These are phyloP conservation scores for Lactifluus volemus DNA, from an alignment of 768 basidiomycete species.

Conservation along the genomic window DNA sequence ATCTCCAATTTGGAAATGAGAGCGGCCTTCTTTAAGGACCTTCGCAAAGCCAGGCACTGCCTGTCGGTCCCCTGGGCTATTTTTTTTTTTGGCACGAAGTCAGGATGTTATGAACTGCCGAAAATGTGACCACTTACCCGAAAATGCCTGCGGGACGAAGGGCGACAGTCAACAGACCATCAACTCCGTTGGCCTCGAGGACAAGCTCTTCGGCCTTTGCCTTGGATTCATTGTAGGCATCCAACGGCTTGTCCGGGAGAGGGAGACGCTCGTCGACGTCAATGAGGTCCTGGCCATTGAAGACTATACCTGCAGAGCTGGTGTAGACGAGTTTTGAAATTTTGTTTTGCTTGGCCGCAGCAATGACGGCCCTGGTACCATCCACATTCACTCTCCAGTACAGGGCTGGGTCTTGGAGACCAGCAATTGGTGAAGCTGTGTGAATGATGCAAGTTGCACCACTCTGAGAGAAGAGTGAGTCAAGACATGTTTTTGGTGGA, in stretches of 20 bases:
- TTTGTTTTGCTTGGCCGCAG: constrained; percentile 61
- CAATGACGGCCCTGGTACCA: constrained; percentile 79
- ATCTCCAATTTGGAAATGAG: constrained; percentile 88
- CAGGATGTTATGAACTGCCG: not conserved
- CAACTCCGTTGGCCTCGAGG: constrained; percentile 77
- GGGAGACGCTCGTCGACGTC: constrained; percentile 84
- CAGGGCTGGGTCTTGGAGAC: constrained; percentile 53
- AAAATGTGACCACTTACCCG: constrained; percentile 46
- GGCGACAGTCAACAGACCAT: constrained; percentile 80
- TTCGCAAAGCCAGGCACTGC: constrained; percentile 69
- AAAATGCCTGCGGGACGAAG: constrained; percentile 93
- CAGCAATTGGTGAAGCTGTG: constrained; percentile 81
- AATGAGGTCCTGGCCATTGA: constrained; percentile 71
- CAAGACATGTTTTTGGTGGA: not conserved
- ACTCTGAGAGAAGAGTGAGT: constrained; percentile 36
- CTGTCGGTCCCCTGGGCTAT: constrained; percentile 87
- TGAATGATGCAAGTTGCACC: constrained; percentile 89
- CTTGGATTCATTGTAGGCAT: constrained; percentile 94
- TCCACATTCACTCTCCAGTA: constrained; percentile 94
- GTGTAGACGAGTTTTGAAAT: constrained; percentile 91
- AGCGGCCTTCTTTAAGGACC: constrained; percentile 74
- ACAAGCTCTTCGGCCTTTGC: constrained; percentile 79
- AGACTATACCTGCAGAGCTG: constrained; percentile 85
- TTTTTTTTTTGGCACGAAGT: not conserved
- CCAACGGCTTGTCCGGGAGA: constrained; percentile 63